Evolutionary conservation across 352 stramenopile genomes (phyloP), one percentile per base, ranked within the genome.

Genomic region (Phytopythium litorale): DNA sequence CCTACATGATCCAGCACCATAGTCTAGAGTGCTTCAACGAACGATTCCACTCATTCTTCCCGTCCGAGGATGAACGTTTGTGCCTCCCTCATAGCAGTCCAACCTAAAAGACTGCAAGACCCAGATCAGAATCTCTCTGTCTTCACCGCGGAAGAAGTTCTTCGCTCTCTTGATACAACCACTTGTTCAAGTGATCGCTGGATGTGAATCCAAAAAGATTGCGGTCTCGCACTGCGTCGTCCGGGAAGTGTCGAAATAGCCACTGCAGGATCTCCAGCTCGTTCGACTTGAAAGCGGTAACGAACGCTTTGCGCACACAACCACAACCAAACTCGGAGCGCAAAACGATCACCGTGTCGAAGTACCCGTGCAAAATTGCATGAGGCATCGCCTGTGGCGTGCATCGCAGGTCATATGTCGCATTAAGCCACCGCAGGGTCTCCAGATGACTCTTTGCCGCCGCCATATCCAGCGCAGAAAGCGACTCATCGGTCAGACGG

Each of bases 311-410:
- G 2, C 9, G 15, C 28, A 18, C 32, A 9, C 28, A 38, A 3
- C 33, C 13, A 15, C 28, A 38, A 4, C 12, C 32, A 15, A 56
- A 56, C 30, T 56, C 50, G 30, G 50, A 56, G 9, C 33, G 30
- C 28, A 56, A 38, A 19, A 43, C n/a, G 30, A 56, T 56, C 50
- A 56, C 30, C 28, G 45, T 56, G 13, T 56, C 50, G 23, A 56
- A 56, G 28, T 43, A 42, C 3, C 50, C 50, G 6, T 25, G 32
- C 7, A 16, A 40, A 12, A 30, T 13, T 21, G 50, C 50, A 13
- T 11, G 3, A 38, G 37, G 6, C 30, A 56, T 56, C 28, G 50
- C 50, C 0, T 15, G 19, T 18, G 48, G 48, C 18, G 50, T 42
- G 50, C 50, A 56, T 15, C 30, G 13, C 28, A 56, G 19, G 0